Conservation (phyloP, 768 basidiomycete genomes). For the Lactarius psammicola region DNA sequence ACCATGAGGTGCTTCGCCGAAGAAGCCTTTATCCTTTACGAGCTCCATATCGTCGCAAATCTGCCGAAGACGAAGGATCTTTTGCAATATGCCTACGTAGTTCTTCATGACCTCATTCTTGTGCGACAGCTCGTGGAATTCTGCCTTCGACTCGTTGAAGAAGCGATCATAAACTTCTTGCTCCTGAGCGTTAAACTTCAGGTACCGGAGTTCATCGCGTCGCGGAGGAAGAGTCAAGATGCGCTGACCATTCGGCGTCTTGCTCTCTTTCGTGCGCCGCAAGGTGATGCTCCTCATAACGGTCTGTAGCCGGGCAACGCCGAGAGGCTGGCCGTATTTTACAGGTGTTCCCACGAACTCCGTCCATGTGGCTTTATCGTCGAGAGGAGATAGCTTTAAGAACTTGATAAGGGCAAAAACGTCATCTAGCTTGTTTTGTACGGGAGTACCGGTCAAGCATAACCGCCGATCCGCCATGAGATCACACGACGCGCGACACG, state of each 20-base stretch:
- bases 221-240: constrained; percentile 89
- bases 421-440: constrained; percentile 99
- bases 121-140: constrained; percentile 82
- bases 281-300: constrained; percentile 97
- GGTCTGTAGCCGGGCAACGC: constrained; percentile 89
- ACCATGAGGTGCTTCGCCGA: constrained; percentile 44
- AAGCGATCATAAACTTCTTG: constrained; percentile 84
- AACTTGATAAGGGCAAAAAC: constrained; percentile 97
- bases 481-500: constrained; percentile 93
- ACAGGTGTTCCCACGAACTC: constrained; percentile 91
- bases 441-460: constrained; percentile 96
- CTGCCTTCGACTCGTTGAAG: constrained; percentile 86
- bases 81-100: constrained; percentile 95
- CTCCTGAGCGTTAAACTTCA: constrained; percentile 82
- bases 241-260: constrained; percentile 70
- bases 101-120: constrained; percentile 98
- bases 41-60: constrained; percentile 97
- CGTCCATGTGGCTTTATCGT: constrained; percentile 91
- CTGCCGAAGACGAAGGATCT: constrained; percentile 92
- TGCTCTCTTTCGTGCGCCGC: constrained; percentile 93
- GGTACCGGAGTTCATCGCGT: constrained; percentile 81
- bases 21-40: constrained; percentile 64
- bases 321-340: constrained; percentile 86
- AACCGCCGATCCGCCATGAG: constrained; percentile 89
- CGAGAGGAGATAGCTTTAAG: constrained; percentile 84